These are phyloP conservation scores for Cryphonectria nitschkei DNA, from an alignment of 2,329 filamentous ascomycete genomes.

Conservation along the genomic window DNA sequence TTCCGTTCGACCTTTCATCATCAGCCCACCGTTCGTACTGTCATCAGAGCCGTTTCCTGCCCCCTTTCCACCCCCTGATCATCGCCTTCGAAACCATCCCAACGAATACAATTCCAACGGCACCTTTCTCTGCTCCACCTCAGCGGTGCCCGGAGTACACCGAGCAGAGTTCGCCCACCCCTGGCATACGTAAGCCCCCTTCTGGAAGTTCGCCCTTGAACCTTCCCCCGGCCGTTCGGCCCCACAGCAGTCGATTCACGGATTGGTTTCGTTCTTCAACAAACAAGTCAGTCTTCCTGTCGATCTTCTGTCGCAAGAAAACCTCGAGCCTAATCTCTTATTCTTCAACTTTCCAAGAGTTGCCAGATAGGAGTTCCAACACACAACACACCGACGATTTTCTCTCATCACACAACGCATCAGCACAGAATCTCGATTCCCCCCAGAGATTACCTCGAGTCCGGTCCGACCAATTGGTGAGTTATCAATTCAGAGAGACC, in stretches of 20 bases:
- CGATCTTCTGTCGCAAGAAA: slow-evolving; percentile 14
- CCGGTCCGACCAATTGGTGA: neutral
- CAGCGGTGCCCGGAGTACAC: slow-evolving; percentile 1
- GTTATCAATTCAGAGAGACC: neutral
- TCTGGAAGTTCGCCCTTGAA: neutral
- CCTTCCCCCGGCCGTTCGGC: neutral
- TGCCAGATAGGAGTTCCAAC: neutral
- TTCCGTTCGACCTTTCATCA: neutral
- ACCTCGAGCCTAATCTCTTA: slow-evolving; percentile 1
- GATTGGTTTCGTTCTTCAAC: neutral
- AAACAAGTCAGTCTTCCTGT: neutral
- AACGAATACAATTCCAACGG: neutral
- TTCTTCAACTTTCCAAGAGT: neutral
- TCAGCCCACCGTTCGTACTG: neutral
- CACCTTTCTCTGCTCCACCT: neutral
- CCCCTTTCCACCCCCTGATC: neutral
- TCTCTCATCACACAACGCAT: neutral
- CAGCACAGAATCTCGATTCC: neutral
- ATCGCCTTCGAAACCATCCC: neutral
- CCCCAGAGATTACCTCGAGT: neutral
- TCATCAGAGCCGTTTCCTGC: neutral
- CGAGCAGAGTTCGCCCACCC: neutral
- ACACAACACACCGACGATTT: too few species aligned
- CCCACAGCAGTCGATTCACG: neutral
- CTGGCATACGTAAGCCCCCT: slow-evolving; percentile 19